Base-by-base conservation (phyloP, 129 eudicot species). In the Tagetes patula region DNA sequence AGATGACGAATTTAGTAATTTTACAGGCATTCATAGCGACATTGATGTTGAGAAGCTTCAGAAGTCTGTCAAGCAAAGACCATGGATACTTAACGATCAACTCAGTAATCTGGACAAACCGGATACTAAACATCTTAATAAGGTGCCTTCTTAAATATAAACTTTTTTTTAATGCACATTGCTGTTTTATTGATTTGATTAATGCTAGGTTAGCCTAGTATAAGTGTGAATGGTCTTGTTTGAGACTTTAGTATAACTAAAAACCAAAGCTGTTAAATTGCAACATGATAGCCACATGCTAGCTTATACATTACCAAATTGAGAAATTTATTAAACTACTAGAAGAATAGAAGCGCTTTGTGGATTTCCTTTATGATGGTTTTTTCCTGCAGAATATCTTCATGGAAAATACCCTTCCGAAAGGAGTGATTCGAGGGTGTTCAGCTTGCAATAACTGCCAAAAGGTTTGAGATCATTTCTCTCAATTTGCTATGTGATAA, bases 391-490 rank as follows among this genome's bases (percentile, higher is more conserved):
- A 86, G 90, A 77, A 79, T 65, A 71, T 37, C 7, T 68, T 81
- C 34, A 48, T 58, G 62, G 72, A 76, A 65, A 67, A 67, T 78
- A 27, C 75, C 67, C 89, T 89, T 74, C 98, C 98, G 3, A 87
- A 78, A 82, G 98, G 97, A 76, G 87, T 86, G 47, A 75, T 79
- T 37, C 87, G 87, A 65, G 95, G 97, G 75, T 84, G 92, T 79
- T 31, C 88, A 76, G 74, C 58, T 52, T 85, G 91, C 73, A 65
- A 38, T 43, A 81, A 73, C 11, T 84, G 89, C 70, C 87, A 72
- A 62, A 86, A 91, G 96, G 97, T 91, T 68, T 12, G 20, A 68
- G 45, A 47, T 60, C 45, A 60, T 27, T 30, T 4, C 33, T 53
- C 70, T 14, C 13, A 20, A 12, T 66, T 27, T 48, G 40, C 8